Conservation (phyloP, 805 yeast species). For the Starmerella powellii region DNA sequence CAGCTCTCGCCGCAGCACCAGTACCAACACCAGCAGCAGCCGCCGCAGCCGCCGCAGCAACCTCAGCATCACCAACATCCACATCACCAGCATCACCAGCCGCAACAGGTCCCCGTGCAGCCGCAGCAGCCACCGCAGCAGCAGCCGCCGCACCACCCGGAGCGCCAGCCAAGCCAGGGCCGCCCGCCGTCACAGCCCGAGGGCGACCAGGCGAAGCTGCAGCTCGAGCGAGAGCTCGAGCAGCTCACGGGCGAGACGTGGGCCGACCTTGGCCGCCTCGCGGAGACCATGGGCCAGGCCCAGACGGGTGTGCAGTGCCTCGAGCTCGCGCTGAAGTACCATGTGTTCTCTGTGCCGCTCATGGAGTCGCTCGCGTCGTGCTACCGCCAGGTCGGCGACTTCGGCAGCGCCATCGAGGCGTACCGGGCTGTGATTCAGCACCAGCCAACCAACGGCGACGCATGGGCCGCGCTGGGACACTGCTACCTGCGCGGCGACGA, state of each 20-base stretch:
- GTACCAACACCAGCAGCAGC: neutral
- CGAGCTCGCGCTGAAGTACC: constrained; percentile 74
- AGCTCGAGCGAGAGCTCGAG: constrained; percentile 23
- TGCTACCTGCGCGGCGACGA: constrained; percentile 96
- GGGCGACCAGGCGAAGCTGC: neutral
- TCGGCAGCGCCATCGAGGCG: constrained; percentile 86
- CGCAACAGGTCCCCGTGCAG: neutral
- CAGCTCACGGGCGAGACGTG: constrained; percentile 46
- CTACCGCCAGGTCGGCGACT: constrained; percentile 78
- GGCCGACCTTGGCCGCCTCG: constrained; percentile 79
- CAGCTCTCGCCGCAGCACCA: neutral
- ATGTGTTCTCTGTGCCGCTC: constrained; percentile 77
- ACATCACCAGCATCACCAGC: constrained; percentile 28
- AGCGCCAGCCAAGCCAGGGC: neutral
- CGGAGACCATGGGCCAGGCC: constrained; percentile 77
- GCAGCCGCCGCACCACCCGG: constrained; percentile 2
- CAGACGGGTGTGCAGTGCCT: constrained; percentile 83
- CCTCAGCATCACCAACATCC: constrained; percentile 16
- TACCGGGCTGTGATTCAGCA: constrained; percentile 76
- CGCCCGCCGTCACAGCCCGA: neutral
- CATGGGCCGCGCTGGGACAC: constrained; percentile 91
- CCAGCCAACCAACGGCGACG: constrained; percentile 82
- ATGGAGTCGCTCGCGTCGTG: constrained; percentile 76
- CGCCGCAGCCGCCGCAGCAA: neutral
- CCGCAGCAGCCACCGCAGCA: neutral